phyloP scores from a whole-genome alignment of 345 rosid species.

The Brassica rapa region DNA sequence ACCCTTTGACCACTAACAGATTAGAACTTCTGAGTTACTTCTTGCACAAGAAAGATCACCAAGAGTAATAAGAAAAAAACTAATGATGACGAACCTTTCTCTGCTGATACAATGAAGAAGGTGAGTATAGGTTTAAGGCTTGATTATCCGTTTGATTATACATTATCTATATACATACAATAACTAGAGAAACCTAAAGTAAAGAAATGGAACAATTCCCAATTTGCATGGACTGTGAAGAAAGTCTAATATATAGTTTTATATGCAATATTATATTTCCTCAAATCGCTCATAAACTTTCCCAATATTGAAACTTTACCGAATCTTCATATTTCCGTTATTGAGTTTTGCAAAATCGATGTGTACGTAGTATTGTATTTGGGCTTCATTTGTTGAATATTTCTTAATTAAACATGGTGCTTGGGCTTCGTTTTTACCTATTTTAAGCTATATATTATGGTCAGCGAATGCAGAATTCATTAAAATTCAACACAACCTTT shows the following conservation, averaged over 20 bases:
- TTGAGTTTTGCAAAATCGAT: not conserved
- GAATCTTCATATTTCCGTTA: not conserved
- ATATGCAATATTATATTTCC: not conserved
- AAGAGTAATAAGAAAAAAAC: not conserved
- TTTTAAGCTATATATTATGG: not conserved
- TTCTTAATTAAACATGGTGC: not conserved
- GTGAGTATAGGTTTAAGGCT: not conserved
- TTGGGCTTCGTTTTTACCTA: not conserved
- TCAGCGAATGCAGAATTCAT: not conserved
- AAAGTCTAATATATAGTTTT: not conserved
- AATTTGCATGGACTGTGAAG: not conserved
- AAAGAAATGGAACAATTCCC: not conserved
- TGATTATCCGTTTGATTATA: not conserved
- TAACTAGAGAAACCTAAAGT: not conserved
- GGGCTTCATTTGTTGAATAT: not conserved
- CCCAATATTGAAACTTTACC: not conserved
- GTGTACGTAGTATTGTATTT: not conserved
- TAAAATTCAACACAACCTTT: not conserved
- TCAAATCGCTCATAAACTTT: not conserved
- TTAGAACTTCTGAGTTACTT: constrained; percentile 6
- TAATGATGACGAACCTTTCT: constrained; percentile 6
- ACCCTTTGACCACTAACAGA: not conserved
- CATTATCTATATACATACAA: not conserved
- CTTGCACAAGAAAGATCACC: not conserved
- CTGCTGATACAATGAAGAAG: not conserved